Conservation (phyloP, 257 asterid genomes). For the Euphrasia confusa region DNA sequence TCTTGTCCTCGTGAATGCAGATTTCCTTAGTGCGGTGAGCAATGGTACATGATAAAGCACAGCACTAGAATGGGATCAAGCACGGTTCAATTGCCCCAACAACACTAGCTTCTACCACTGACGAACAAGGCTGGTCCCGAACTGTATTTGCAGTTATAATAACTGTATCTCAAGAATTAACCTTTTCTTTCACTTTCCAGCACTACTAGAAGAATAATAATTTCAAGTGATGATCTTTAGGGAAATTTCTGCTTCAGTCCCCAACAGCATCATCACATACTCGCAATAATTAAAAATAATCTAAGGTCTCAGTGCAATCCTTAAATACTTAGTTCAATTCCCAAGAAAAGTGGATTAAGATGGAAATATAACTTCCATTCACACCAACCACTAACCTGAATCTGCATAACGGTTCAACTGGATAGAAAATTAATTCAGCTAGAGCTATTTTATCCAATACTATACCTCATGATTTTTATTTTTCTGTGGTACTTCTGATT, state of each 20-base stretch:
- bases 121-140: neutral
- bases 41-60: neutral
- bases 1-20: conserved; percentile 4
- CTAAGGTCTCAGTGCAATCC: neutral
- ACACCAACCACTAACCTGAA: neutral
- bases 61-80: neutral
- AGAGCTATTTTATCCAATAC: neutral
- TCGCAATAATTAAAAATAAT: neutral
- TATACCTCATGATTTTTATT: neutral
- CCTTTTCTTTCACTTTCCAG: neutral
- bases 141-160: neutral
- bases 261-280: neutral
- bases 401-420: conserved; percentile 5
- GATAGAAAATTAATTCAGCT: neutral
- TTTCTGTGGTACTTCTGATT: neutral
- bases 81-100: neutral
- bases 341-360: neutral
- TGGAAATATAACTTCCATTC: conserved; percentile 1
- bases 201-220: neutral
- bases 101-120: neutral
- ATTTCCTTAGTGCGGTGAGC: neutral
- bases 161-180: neutral
- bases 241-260: neutral
- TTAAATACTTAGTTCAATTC: neutral
- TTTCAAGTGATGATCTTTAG: neutral